Evolutionary conservation across 202 grass and related monocot genomes (phyloP).

Genomic region (Hordeum pubiflorum): DNA sequence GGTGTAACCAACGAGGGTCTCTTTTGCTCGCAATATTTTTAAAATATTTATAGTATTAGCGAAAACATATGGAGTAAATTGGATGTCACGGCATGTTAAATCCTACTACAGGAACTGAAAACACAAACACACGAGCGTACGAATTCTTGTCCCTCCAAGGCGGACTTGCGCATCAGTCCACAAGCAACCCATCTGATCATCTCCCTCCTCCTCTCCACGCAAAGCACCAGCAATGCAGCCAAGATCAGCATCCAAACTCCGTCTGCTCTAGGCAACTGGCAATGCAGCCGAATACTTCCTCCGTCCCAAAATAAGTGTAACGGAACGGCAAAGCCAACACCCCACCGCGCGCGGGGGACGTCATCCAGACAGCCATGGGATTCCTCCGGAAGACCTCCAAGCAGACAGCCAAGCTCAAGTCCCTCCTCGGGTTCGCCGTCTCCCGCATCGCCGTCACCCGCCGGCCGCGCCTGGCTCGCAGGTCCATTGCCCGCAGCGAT

Average conservation of each 20-base stretch:
- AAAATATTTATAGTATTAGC: no score
- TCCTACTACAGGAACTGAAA: no score
- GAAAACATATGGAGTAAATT: no score
- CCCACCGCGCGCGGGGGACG: neutral
- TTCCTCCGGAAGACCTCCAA: constrained; percentile 43
- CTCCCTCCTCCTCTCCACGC: constrained; percentile 10
- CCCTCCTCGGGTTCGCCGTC: constrained; percentile 34
- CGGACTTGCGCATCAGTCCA: constrained; percentile 15
- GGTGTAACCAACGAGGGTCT: no score
- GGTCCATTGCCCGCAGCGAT: constrained; percentile 35
- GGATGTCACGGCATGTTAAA: no score
- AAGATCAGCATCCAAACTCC: neutral
- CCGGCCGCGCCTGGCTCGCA: constrained; percentile 40
- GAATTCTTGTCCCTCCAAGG: neutral
- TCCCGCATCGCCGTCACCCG: constrained; percentile 37
- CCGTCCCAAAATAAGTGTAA: neutral
- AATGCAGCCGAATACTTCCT: neutral
- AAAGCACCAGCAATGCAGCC: constrained; percentile 8
- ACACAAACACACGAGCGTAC: neutral
- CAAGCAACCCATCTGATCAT: constrained; percentile 12
- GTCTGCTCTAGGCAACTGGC: neutral
- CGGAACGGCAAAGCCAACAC: neutral
- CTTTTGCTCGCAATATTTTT: no score
- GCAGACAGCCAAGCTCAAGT: constrained; percentile 51
- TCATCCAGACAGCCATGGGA: constrained; percentile 2